Percentiles rank a stretch among this genome's conserved stretches.
Evolutionary conservation across 2,329 filamentous ascomycete genomes (phyloP).

Genomic region (Talaromyces sp.): DNA sequence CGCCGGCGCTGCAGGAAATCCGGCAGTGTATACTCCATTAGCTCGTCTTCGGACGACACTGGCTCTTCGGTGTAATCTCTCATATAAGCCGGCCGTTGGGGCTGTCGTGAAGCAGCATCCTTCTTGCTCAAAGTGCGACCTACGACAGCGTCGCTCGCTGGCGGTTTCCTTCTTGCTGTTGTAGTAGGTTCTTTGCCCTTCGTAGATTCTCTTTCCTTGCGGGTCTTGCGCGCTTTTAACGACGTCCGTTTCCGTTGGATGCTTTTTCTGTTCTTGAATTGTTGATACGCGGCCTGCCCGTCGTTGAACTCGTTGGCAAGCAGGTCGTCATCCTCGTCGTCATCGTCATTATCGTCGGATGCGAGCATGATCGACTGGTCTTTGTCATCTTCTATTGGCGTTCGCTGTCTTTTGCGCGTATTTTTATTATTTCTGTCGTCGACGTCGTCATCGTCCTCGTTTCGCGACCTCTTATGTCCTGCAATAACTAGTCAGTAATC

Average conservation of each 20-base stretch:
- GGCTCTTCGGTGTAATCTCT: conserved; percentile 28
- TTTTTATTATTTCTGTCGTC: neutral
- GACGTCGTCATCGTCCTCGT: neutral
- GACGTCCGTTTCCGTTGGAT: conserved; percentile 50
- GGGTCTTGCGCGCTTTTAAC: conserved; percentile 41
- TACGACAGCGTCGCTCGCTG: conserved; percentile 34
- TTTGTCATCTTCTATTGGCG: neutral
- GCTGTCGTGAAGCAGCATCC: conserved; percentile 5
- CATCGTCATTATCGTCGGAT: neutral
- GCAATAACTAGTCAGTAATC: neutral
- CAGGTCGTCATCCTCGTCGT: conserved; percentile 22
- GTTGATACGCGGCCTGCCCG: conserved; percentile 50
- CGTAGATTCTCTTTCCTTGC: neutral
- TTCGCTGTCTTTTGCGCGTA: conserved; percentile 2
- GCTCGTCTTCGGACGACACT: conserved; percentile 49
- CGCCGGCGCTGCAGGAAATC: conserved; percentile 69
- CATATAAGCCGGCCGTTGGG: conserved; percentile 23
- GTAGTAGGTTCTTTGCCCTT: conserved; percentile 4
- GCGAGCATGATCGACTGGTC: conserved; percentile 1
- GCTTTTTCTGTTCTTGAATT: conserved; percentile 59
- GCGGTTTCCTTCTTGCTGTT: conserved; percentile 25
- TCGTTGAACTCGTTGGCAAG: conserved; percentile 33
- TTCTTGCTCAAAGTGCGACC: conserved; percentile 27
- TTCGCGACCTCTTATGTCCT: conserved; percentile 8
- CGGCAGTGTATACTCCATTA: conserved; percentile 60